A percentile compares a stretch with the other conserved stretches of the same genome.
Conservation (phyloP, 768 basidiomycete species). For the Russula emetica region DNA sequence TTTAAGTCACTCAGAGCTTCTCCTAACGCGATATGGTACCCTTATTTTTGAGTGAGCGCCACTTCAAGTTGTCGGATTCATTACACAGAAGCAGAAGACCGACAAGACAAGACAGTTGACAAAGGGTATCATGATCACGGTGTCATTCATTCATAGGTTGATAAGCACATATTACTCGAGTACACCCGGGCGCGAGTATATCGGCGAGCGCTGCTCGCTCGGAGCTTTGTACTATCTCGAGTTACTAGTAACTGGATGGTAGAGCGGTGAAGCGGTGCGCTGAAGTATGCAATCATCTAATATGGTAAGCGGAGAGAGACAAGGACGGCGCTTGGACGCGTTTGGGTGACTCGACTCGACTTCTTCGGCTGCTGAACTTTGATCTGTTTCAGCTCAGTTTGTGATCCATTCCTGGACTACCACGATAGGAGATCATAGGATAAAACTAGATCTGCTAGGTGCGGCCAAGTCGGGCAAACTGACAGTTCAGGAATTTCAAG, state of each 20-base stretch:
- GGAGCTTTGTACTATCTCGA: conserved; percentile 7
- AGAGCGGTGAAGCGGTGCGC: background rate
- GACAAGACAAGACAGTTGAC: background rate
- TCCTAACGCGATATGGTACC: background rate
- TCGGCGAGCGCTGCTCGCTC: background rate
- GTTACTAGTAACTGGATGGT: background rate
- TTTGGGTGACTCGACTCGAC: conserved; percentile 6
- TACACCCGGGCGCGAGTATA: background rate
- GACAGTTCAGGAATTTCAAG: background rate
- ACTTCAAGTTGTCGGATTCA: no score
- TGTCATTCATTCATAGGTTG: background rate
- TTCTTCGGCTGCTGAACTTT: conserved; percentile 1
- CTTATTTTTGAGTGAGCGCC: background rate
- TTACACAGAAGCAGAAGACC: background rate
- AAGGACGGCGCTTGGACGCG: background rate
- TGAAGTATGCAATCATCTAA: background rate
- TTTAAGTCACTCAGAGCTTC: background rate
- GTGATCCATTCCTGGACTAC: background rate
- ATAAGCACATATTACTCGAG: background rate
- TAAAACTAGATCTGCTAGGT: background rate
- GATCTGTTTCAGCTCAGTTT: background rate
- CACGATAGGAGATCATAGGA: background rate
- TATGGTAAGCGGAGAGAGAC: background rate
- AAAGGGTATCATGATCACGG: background rate
- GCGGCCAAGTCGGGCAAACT: background rate